Evolutionary conservation across 2,329 filamentous ascomycete species (phyloP), one percentile per base, ranked within the genome.

Genomic region (Sporothrix euskadiensis): DNA sequence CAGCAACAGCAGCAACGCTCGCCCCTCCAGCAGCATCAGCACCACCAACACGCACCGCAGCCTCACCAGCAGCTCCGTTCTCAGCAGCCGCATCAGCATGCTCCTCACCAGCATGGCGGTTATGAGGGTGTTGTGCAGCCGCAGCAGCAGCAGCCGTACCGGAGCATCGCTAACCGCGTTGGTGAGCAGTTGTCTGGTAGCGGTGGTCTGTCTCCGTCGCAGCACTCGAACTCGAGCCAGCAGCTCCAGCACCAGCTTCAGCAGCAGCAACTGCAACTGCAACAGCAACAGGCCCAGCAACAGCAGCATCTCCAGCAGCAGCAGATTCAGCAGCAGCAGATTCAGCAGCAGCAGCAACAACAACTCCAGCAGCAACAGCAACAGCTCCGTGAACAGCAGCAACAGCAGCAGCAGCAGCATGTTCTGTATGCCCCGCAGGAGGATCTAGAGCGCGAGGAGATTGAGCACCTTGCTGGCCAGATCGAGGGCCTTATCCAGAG

Each of bases 401-500:
- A 76, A n/a, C n/a, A n/a, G 63, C 76, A 77, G 66, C 76, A 75
- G 41, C 66, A 74, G 68, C 52, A 73, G 8, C 83, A 80, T 79
- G 81, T 80, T 74, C 82, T 78, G 76, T 83, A 76, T 78, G 84
- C 79, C 75, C 82, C 77, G n/a, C 79, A 82, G 78, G 84, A 77
- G 77, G 85, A 78, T 39, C 79, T 77, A 26, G 86, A 87, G 76
- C 85, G 89, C 68, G 76, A 83, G 7, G 90, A 93, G 78, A 82
- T 89, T 70, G 83, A 86, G 56, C 83, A 85, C 69, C 82, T 85
- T 70, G 85, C 91, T 30, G 85, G 88, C 22, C 83, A 85, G 32
- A 90, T 95, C 74, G 88, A 89, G 69, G 81, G 84, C 68, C 82
- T 89, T 59, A 89, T 96, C 82, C 84, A 86, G 49, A 85, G 87